Percentiles rank a stretch among this genome's conserved stretches.
Conservation (phyloP, 208 protist species). For the Crithidia fasciculata region DNA sequence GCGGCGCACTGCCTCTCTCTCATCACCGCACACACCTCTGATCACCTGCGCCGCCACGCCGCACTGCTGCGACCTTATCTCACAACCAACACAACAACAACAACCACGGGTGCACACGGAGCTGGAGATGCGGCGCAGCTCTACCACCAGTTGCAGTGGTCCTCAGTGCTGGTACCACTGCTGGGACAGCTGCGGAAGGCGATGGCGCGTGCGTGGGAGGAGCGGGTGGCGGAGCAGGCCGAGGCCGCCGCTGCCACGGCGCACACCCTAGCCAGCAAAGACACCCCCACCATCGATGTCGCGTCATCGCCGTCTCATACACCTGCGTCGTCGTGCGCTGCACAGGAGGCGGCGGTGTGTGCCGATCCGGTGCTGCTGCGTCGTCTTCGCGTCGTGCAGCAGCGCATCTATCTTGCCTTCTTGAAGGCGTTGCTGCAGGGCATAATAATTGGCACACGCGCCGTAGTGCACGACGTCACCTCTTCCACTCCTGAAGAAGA, state of each 20-base stretch:
- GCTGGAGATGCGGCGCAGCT: neutral
- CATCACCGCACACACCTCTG: constrained; percentile 24
- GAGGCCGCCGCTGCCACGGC: constrained; percentile 19
- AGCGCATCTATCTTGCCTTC: constrained; percentile 36
- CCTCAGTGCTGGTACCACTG: constrained; percentile 16
- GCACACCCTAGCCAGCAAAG: too few relatives aligned
- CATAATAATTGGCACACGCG: constrained; percentile 12
- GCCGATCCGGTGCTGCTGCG: constrained; percentile 26
- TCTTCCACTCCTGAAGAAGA: neutral
- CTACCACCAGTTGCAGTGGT: constrained; percentile 12
- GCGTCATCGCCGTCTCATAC: neutral
- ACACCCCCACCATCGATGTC: too few relatives aligned
- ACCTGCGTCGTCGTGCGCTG: neutral
- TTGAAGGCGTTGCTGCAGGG: constrained; percentile 32
- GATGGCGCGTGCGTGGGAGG: constrained; percentile 44
- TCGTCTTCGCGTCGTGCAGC: constrained; percentile 33
- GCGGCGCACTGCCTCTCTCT: constrained; percentile 18
- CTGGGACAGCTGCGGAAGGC: constrained; percentile 38
- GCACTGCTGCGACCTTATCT: neutral
- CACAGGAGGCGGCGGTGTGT: constrained; percentile 11
- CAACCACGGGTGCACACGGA: neutral
- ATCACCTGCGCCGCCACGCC: constrained; percentile 7
- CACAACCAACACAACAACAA: neutral
- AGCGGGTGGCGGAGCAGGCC: constrained; percentile 41
- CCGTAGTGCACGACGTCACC: neutral